phyloP scores from a whole-genome alignment of 768 basidiomycete genomes.

The Lactifluus volemus region DNA sequence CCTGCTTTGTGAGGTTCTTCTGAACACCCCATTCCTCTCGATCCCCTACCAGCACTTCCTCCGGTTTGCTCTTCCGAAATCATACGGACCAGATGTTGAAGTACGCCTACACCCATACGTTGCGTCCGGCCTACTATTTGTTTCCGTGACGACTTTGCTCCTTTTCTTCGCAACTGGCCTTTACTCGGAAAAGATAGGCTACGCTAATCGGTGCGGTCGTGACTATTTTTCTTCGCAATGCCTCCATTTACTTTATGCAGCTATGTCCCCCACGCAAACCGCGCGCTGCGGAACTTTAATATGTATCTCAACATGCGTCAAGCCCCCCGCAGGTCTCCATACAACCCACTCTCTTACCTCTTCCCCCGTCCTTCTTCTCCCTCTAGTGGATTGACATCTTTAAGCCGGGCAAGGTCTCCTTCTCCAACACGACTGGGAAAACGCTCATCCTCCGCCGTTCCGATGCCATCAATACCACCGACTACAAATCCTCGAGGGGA shows the following conservation, averaged over 20 bases:
- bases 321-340: constrained; percentile 54
- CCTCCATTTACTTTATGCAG: constrained; percentile 34
- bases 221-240: neutral
- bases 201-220: constrained; percentile 79
- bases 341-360: constrained; percentile 50
- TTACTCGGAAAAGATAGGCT: constrained; percentile 93
- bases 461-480: constrained; percentile 80
- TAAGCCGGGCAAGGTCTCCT: constrained; percentile 32
- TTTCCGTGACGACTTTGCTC: constrained; percentile 81
- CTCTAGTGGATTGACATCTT: constrained; percentile 24
- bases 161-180: constrained; percentile 96
- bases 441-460: constrained; percentile 36
- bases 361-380: constrained; percentile 36
- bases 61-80: constrained; percentile 41
- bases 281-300: constrained; percentile 84
- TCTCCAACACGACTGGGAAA: constrained; percentile 27
- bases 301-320: constrained; percentile 94
- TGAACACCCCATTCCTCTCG: constrained; percentile 58
- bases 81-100: constrained; percentile 33
- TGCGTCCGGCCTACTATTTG: constrained; percentile 71
- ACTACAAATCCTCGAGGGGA: constrained; percentile 89
- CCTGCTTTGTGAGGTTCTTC: constrained; percentile 65
- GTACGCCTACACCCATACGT: constrained; percentile 63
- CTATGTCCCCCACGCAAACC: constrained; percentile 95
- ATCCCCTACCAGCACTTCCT: constrained; percentile 53